Base-by-base conservation (phyloP, 495 filamentous ascomycete species). In the Xylaria bambusicola region DNA sequence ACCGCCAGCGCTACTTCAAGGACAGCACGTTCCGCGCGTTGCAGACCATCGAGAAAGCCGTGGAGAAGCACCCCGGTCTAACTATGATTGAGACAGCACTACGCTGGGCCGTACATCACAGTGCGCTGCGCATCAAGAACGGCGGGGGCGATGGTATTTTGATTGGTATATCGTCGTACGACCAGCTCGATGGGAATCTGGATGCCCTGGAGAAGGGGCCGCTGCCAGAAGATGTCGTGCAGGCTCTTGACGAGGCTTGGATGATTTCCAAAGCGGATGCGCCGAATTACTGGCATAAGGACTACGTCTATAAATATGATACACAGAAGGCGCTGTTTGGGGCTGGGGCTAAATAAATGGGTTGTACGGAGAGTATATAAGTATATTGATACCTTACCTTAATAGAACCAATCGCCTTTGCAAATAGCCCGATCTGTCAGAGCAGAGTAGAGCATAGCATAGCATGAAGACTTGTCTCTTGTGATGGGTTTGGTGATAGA, bases 81-180 rank as follows among this genome's bases (percentile, higher is more conserved):
- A 91, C 88, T 0, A 70, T 96, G 75, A 76, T 92, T n/a, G 92
- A 97, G 75, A 86, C 80, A 2, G 92, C 92, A 17, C 73, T 96
- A 51, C 79, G 93, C 51, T 96, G 93, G 93, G 72, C 85, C 26
- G 84, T 81, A 47, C 86, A 96, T 62, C 93, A 97, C 65, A 92
- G 88, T 0, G 78, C 74, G n/a, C 76, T 97, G 49, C 90, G 88
- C 47, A 81, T 94, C 59, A 84, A 80, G 56, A 36, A 45, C 20
- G 82, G 82, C 48, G 90, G 89, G 10, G 85, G 86, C 57, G 92
- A 96, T 68, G 93, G 92, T 0, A 77, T 96, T 17, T 82, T 96
- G 52, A 82, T 96, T 48, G 93, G 93, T 3, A 83, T 94, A 5
- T 89, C 85, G 60, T 91, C 82, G 62, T 75, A 88, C 56, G 76